These are phyloP conservation scores for Colletotrichum sp. DNA, from an alignment of 2,329 filamentous ascomycete genomes.

Conservation along the genomic window DNA sequence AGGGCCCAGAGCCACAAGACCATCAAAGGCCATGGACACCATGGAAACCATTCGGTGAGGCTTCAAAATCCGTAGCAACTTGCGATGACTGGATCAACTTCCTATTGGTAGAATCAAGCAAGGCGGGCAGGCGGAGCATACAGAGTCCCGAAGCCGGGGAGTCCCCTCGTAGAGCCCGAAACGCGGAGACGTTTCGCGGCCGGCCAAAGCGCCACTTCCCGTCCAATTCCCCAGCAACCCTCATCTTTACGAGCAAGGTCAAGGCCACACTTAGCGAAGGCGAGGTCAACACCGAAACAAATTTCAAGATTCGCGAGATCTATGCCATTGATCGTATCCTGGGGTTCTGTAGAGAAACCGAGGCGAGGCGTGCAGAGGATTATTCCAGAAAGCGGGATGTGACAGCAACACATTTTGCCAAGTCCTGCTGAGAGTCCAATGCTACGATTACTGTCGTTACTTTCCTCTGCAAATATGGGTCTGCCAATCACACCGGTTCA, in stretches of 20 bases:
- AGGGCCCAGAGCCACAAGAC: not conserved
- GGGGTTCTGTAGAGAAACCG: not conserved
- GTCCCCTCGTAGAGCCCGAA: conserved; percentile 6
- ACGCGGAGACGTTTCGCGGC: conserved; percentile 13
- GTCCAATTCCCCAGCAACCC: not conserved
- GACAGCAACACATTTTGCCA: not conserved
- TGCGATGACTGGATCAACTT: not conserved
- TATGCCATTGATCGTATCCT: not conserved
- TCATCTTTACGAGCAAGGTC: not conserved
- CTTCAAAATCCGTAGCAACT: not conserved
- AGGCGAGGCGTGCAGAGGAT: not conserved
- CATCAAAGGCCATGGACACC: not conserved
- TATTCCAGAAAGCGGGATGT: not conserved
- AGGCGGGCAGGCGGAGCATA: not conserved
- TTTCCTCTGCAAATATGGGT: not conserved
- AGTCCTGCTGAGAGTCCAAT: not conserved
- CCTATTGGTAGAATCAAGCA: not conserved
- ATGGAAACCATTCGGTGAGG: not conserved
- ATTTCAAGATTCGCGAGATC: not conserved
- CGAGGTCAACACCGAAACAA: conserved; percentile 3
- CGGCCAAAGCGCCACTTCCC: conserved; percentile 16
- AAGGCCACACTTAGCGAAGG: not conserved
- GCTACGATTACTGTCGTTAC: not conserved
- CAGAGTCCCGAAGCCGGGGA: not conserved
- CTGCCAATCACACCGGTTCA: conserved; percentile 1